Percentiles rank a stretch among this genome's conserved stretches.
phyloP scores from a whole-genome alignment of 441 rosid species.

The Corymbia citriodora region DNA sequence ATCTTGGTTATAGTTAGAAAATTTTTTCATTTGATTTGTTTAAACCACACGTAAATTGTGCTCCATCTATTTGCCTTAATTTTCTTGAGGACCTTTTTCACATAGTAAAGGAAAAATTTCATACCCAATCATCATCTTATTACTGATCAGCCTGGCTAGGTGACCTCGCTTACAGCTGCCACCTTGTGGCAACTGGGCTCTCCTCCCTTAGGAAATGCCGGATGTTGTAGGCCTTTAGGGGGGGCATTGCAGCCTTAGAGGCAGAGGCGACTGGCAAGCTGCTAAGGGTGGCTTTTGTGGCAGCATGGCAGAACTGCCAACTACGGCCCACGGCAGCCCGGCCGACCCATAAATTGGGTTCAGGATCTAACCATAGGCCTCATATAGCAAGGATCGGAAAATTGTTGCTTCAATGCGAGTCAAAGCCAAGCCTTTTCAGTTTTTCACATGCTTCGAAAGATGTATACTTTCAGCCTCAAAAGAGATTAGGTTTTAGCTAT shows the following conservation, averaged over 20 bases:
- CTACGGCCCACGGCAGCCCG: background rate
- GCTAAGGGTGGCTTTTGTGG: background rate
- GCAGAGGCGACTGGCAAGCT: background rate
- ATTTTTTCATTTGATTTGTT: background rate
- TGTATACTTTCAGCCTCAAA: background rate
- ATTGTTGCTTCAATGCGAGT: background rate
- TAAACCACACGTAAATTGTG: background rate
- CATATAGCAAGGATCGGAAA: background rate
- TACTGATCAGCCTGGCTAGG: no score
- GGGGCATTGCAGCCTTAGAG: background rate
- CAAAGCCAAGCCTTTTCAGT: background rate
- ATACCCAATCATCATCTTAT: background rate
- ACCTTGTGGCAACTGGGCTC: background rate
- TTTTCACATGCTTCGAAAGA: background rate
- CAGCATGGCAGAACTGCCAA: background rate
- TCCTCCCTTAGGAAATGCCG: background rate
- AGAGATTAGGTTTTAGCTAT: background rate
- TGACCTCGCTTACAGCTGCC: background rate
- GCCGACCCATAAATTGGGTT: background rate
- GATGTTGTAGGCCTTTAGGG: background rate
- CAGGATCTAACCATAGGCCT: background rate
- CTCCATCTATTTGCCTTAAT: background rate
- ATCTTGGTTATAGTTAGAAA: background rate
- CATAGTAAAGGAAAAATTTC: background rate
- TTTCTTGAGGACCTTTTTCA: background rate